phyloP scores from a whole-genome alignment of 1,284 basidiomycete species.

The Cerioporus squamosus region DNA sequence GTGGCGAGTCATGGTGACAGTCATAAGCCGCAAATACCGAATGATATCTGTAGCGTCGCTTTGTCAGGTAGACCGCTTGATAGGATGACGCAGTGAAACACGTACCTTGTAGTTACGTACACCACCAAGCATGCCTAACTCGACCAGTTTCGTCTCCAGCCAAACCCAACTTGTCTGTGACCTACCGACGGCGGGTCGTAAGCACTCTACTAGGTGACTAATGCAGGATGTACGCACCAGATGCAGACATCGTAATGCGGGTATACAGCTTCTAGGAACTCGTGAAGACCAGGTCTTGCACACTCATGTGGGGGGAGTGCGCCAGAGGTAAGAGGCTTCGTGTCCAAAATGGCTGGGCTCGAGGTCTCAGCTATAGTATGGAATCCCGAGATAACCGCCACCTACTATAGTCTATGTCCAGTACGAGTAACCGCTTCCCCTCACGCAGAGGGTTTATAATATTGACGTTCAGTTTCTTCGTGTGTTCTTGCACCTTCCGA shows the following conservation, averaged over 20 bases:
- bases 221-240: constrained; percentile 52
- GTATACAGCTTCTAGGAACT: constrained; percentile 81
- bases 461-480: constrained; percentile 67
- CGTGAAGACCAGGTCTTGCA: constrained; percentile 82
- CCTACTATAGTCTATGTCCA: constrained; percentile 90
- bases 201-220: neutral
- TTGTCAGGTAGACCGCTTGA: neutral
- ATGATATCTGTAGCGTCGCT: constrained; percentile 50
- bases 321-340: constrained; percentile 79
- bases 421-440: constrained; percentile 81
- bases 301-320: constrained; percentile 80
- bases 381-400: neutral
- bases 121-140: constrained; percentile 82
- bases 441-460: constrained; percentile 77
- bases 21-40: constrained; percentile 43
- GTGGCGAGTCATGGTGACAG: neutral
- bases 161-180: constrained; percentile 90
- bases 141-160: constrained; percentile 90
- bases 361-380: neutral
- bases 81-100: constrained; percentile 2
- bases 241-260: constrained; percentile 86
- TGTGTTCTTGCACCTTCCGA: constrained; percentile 77
- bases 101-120: constrained; percentile 72
- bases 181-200: constrained; percentile 44
- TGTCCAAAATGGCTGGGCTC: constrained; percentile 78